A percentile compares a stretch with the other conserved stretches of the same genome.
phyloP scores from a whole-genome alignment of 352 stramenopile species.

The Peronospora farinosa region DNA sequence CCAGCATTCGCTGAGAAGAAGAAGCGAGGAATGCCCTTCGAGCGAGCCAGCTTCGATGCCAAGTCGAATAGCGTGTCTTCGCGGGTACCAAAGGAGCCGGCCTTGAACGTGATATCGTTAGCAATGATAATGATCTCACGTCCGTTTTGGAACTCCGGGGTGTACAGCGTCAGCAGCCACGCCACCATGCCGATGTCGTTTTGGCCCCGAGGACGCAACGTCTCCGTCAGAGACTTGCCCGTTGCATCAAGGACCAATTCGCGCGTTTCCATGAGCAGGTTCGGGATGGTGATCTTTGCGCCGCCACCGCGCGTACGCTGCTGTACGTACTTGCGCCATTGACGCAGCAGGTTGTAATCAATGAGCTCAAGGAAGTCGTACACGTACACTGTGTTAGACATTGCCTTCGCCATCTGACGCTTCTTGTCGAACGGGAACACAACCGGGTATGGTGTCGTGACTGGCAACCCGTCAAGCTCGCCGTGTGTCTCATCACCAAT shows the following conservation, averaged over 20 bases:
- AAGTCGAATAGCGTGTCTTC: constrained; percentile 99
- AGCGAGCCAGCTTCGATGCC: constrained; percentile 92
- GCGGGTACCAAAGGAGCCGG: constrained; percentile 97
- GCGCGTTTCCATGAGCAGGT: constrained; percentile 89
- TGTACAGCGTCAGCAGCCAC: constrained; percentile 97
- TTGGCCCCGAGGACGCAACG: constrained; percentile 82
- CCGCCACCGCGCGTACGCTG: constrained; percentile 60
- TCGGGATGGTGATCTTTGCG: constrained; percentile 70
- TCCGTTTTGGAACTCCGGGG: constrained; percentile 94
- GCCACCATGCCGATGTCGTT: constrained; percentile 99
- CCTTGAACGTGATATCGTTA: constrained; percentile 99
- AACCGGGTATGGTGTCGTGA: constrained; percentile 96
- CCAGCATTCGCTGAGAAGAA: constrained; percentile 99
- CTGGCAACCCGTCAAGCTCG: constrained; percentile 92
- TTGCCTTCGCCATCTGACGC: constrained; percentile 86
- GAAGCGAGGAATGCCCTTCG: constrained; percentile 91
- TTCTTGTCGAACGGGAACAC: constrained; percentile 93
- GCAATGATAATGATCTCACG: constrained; percentile 98
- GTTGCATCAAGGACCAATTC: constrained; percentile 91
- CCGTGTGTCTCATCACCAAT: constrained; percentile 83
- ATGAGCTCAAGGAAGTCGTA: constrained; percentile 99
- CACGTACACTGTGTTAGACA: constrained; percentile 98
- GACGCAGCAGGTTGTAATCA: constrained; percentile 91
- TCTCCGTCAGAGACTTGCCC: constrained; percentile 52
- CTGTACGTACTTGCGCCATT: constrained; percentile 90